Evolutionary conservation across 176 grass and related monocot genomes (phyloP), one percentile per base, ranked within the genome.

Genomic region (Eremochloa ophiuroides): DNA sequence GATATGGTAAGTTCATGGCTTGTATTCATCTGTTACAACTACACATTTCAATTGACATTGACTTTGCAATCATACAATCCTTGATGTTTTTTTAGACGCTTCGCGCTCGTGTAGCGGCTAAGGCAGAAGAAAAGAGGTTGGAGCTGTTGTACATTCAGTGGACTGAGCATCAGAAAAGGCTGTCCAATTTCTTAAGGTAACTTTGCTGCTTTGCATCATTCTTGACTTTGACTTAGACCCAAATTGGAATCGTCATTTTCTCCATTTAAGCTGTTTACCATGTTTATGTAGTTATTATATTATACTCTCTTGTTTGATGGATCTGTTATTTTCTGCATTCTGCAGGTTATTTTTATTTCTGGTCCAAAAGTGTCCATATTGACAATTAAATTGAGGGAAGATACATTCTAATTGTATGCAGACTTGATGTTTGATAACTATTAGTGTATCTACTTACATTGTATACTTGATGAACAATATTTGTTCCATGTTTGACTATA

Each of bases 331-430:
- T 81, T 89, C 68, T 86, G 67, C 56, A 62, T 66, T 26, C 63
- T 94, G 92, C 90, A 99, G 96, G 96, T 99, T 99, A 99, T 91
- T 99, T 95, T 98, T 99, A 93, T 89, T 95, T 75, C 91, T 95
- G 90, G 90, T 82, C 91, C 94, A 88, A 94, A 94, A 91, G 89
- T 94, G 82, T 97, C 80, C 95, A 89, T 98, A 93, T 93, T 95
- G 96, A 93, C 93, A 95, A 98, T 94, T 94, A 89, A 94, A 84
- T 99, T 92, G 80, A 85, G 87, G 90, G 91, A 90, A 99, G 96
- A 93, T 99, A 81, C 88, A 31, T 93, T 88, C 89, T 94, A 75
- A 80, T 89, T 91, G 84, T 91, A 82, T 84, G 86, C 76, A 84
- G 82, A 89, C 60, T 90, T 83, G 81, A 82, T 85, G 64, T 87